Conservation (phyloP, 768 basidiomycete genomes). For the Suillus bovinus region DNA sequence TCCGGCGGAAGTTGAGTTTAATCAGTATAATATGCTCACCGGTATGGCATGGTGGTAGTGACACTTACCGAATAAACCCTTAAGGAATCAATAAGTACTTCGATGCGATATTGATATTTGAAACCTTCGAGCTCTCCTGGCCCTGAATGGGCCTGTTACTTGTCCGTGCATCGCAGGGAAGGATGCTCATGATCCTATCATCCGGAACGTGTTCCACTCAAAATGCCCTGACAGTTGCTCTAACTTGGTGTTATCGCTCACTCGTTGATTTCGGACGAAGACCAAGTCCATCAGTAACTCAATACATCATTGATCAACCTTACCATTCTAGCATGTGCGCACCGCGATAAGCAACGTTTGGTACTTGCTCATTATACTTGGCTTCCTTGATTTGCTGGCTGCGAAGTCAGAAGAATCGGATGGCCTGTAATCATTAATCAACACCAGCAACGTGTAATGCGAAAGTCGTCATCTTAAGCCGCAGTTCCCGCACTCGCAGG, state of each 20-base stretch:
- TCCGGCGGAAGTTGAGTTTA: no score
- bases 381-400: constrained; percentile 1
- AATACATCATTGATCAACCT: not conserved
- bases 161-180: constrained; percentile 4
- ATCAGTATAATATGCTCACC: no score
- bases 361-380: not conserved
- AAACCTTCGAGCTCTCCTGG: not conserved
- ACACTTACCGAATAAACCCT: not conserved
- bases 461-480: not conserved
- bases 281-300: not conserved
- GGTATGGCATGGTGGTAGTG: no score
- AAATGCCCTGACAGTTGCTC: not conserved
- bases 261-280: not conserved
- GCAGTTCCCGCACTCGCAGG: not conserved
- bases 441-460: not conserved
- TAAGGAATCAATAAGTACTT: not conserved
- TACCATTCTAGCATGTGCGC: not conserved
- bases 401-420: not conserved
- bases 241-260: not conserved
- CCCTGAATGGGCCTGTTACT: not conserved
- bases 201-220: not conserved
- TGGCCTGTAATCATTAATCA: no score
- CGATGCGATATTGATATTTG: not conserved
- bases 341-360: not conserved
- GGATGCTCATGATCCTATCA: not conserved